Base-by-base conservation (phyloP, 2,329 filamentous ascomycete species). In the Leptodontidium sp. region DNA sequence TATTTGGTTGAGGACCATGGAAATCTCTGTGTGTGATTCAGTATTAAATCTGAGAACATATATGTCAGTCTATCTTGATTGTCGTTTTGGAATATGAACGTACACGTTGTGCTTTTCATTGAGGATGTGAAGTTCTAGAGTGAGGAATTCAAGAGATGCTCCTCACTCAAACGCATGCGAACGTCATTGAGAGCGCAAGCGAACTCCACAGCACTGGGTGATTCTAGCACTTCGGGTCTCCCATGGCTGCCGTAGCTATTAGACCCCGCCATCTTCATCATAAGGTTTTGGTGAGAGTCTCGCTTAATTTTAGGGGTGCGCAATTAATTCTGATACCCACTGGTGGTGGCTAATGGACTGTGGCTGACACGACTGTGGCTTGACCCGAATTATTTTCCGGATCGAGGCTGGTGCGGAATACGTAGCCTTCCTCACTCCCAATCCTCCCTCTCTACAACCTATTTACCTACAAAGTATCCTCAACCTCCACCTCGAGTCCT, bases 221-320 rank as follows among this genome's bases (percentile, higher is more conserved):
- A 32, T 32, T 21, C 62, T 61, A 50, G 67, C 67, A 64, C 50
- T 64, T 35, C 17, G 67, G 29, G 61, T 17, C 43, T 65, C 26
- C 24, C 11, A 9, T 17, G 67, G 21, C n/a, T 4, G 62, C 71
- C 69, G 69, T 69, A 73, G 24, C 64, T 67, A 68, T 70, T 55
- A 63, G 47, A 71, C 66, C 67, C 66, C 68, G 66, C 68, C 69
- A 68, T 67, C 61, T 11, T 12, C 62, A 53, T 40, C 14, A 21
- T 17, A 21, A 21, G 21, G 21, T 21, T 21, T 21, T 21, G 21
- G 21, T 21, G 21, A 21, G 21, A 1, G 21, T 21, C 21, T 21
- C 21, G 21, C 21, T 21, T 21, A 21, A 21, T 21, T 21, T 21
- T 21, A 21, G 21, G 21, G 21, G 21, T 21, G 21, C 21, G 21